phyloP scores from a whole-genome alignment of 1,284 basidiomycete genomes.

The Trametes polyzona region DNA sequence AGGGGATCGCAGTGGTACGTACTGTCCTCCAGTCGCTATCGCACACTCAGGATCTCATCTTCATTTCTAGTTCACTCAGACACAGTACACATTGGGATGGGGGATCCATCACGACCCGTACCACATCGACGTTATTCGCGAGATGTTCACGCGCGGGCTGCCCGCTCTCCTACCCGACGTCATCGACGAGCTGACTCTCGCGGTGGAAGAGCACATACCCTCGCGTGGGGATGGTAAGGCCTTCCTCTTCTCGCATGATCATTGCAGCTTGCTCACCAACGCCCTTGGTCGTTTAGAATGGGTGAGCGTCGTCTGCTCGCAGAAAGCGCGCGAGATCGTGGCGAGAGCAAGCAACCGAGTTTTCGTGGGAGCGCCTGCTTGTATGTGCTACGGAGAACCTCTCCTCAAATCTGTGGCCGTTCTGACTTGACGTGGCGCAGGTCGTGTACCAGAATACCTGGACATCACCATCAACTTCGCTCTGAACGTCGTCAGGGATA shows the following conservation, averaged over 20 bases:
- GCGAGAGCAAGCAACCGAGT: constrained; percentile 48
- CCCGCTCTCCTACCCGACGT: constrained; percentile 30
- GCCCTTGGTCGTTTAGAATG: constrained; percentile 26
- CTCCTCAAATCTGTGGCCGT: neutral
- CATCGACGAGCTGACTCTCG: constrained; percentile 34
- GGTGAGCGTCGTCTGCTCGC: constrained; percentile 37
- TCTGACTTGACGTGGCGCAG: constrained; percentile 5
- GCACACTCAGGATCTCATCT: too few relatives aligned
- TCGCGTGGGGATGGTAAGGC: constrained; percentile 11
- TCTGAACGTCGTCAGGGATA: constrained; percentile 17
- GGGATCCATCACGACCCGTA: constrained; percentile 27
- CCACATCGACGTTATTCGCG: constrained; percentile 31
- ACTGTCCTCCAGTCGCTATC: too few relatives aligned
- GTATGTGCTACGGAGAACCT: constrained; percentile 18
- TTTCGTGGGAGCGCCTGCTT: constrained; percentile 46
- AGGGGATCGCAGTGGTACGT: constrained; percentile 35
- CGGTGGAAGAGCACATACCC: constrained; percentile 26
- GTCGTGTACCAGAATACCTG: constrained; percentile 26
- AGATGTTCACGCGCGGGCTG: constrained; percentile 31
- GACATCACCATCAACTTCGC: constrained; percentile 25
- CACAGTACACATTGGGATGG: constrained; percentile 2
- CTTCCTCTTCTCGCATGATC: neutral
- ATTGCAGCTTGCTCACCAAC: neutral
- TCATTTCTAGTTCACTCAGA: constrained; percentile 1
- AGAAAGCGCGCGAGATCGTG: constrained; percentile 44